Evolutionary conservation across 306 rosid species (phyloP), one percentile per base, ranked within the genome.

Genomic region (Abrus pulchellus): DNA sequence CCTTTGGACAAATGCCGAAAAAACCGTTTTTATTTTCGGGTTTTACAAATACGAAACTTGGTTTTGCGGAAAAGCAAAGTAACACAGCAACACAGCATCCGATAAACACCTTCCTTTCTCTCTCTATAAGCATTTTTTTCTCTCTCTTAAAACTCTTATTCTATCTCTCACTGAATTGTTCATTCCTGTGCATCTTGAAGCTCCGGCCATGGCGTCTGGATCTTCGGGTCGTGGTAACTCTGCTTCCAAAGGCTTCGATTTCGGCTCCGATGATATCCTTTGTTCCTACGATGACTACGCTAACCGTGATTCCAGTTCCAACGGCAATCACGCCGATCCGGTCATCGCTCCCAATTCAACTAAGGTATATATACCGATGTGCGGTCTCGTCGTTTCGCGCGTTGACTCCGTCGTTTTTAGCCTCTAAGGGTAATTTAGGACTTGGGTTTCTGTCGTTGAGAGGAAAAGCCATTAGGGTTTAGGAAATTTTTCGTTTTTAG

Each of bases 201-300:
- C 54, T 83, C 30, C 57, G 8, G 36, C 80, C 30, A 95, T 95
- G 99, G 98, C 98, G 64, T 93, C 99, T 64, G 99, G 99, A 79
- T 93, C 98, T 0, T 82, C 99, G 12, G 93, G 88, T 76, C 93
- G 94, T 80, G 82, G 83, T 28, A 95, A 93, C 73, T 81, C 90
- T 45, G 91, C 77, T 61, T 85, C 99, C 13, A 90, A 94, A 68
- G 94, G 94, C 2, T 93, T 91, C 68, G 97, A 93, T 89, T 95
- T 95, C 70, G 98, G 67, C 14, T 72, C 99, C 28, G 99, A 91
- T 79, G 98, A 95, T 29, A 95, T 95, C 82, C 95, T 95, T 28
- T 92, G 97, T 74, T 90, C 99, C 6, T 95, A 90, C 81, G 96
- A 95, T 11, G 99, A 95, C 91, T 95, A 74, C 53, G 78, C 33